Conservation (phyloP, 495 filamentous ascomycete genomes). For the Penicillium roqueforti region DNA sequence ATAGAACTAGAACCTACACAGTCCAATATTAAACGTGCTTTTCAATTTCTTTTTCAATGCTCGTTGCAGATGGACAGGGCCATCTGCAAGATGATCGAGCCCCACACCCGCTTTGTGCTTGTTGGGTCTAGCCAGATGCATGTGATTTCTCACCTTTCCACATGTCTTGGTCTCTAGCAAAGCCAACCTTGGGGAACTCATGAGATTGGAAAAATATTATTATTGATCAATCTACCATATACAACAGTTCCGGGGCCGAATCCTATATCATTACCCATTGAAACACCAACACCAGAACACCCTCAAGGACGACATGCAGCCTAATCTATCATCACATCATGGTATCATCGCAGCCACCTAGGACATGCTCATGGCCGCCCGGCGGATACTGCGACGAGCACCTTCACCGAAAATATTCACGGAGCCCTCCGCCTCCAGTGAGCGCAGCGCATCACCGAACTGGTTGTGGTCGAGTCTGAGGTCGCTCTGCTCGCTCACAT, state of each 20-base stretch:
- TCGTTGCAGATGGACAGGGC: not conserved
- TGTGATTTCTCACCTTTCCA: not conserved
- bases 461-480: slow-evolving; percentile 68
- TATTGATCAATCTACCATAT: not conserved
- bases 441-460: slow-evolving; percentile 73
- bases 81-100: slow-evolving; percentile 2
- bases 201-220: not conserved
- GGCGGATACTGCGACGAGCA: slow-evolving; percentile 72
- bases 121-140: not conserved
- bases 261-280: slow-evolving; percentile 8
- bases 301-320: slow-evolving; percentile 15
- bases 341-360: slow-evolving; percentile 12
- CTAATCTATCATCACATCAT: slow-evolving; percentile 21
- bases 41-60: not conserved
- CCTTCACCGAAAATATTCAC: slow-evolving; percentile 84
- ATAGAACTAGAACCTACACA: not conserved
- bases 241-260: not conserved
- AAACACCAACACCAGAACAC: slow-evolving; percentile 8
- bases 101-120: not conserved
- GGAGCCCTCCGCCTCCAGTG: slow-evolving; percentile 78
- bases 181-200: not conserved
- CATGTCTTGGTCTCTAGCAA: not conserved
- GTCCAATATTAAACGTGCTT: not conserved
- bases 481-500: slow-evolving; percentile 70
- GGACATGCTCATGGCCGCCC: slow-evolving; percentile 33